These are phyloP conservation scores for Pyrus bretschneideri DNA, from an alignment of 306 rosid genomes.

Conservation along the genomic window DNA sequence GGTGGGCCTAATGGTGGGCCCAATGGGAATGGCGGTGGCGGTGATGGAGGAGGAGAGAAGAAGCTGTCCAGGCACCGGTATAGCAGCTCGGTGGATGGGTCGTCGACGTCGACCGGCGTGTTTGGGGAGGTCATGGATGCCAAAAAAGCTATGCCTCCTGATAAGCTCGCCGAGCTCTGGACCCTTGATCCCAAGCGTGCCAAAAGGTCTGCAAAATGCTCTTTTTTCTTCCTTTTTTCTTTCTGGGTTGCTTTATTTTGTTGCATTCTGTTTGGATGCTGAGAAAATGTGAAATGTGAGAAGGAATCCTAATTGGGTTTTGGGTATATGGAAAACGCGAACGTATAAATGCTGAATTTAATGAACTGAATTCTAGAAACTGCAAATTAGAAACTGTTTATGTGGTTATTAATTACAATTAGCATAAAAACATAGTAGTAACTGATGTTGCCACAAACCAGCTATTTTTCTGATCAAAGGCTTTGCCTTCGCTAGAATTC, in stretches of 20 bases:
- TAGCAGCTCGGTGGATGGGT: constrained; percentile 78
- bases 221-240: constrained; percentile 1
- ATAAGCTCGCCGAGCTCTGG: constrained; percentile 99
- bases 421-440: background rate
- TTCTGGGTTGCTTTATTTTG: background rate
- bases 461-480: background rate
- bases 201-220: constrained; percentile 56
- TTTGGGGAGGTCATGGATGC: constrained; percentile 96
- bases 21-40: constrained; percentile 5
- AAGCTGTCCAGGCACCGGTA: constrained; percentile 69
- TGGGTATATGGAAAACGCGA: background rate
- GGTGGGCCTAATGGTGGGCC: background rate
- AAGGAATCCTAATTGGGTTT: background rate
- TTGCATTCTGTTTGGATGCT: background rate
- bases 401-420: background rate
- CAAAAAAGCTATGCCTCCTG: constrained; percentile 99
- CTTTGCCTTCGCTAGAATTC: background rate
- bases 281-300: background rate
- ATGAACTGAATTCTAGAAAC: background rate
- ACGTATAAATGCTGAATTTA: background rate
- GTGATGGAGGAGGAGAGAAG: constrained; percentile 43
- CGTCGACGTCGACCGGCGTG: constrained; percentile 51
- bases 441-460: background rate
- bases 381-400: background rate
- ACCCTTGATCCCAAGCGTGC: constrained; percentile 91